Evolutionary conservation across 257 asterid genomes (phyloP).

Genomic region (Linderniella brevidens): DNA sequence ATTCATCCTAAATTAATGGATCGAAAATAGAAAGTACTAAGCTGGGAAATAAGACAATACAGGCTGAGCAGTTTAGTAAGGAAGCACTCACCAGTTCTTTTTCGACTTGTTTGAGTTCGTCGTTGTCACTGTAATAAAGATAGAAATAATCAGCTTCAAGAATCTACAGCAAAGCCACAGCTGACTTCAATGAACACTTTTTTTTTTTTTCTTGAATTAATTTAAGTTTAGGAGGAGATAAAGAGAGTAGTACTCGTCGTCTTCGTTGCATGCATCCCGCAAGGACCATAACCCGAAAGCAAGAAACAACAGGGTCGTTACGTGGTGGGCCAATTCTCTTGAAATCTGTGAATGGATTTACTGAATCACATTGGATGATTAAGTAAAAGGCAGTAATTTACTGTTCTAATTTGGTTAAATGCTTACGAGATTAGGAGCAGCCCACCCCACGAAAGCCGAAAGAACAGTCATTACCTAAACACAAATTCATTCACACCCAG

Average conservation of each 20-base stretch:
- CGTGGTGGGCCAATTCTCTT: slow-evolving; percentile 2
- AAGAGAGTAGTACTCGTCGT: slow-evolving; percentile 3
- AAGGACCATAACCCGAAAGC: slow-evolving; percentile 5
- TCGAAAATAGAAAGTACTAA: too few species aligned
- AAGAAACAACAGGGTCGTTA: slow-evolving; percentile 4
- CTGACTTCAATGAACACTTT: not conserved
- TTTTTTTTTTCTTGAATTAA: not conserved
- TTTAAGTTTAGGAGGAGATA: not conserved
- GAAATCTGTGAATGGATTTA: slow-evolving; percentile 1
- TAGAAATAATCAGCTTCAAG: too few species aligned
- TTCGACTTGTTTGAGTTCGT: slow-evolving; percentile 4
- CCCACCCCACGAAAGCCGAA: slow-evolving; percentile 7
- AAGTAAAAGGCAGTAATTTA: not conserved
- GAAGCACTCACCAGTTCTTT: slow-evolving; percentile 4
- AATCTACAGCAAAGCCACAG: not conserved
- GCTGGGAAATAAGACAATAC: too few species aligned
- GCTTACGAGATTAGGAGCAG: slow-evolving; percentile 6
- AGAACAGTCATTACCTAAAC: slow-evolving; percentile 6
- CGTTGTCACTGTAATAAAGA: slow-evolving; percentile 1
- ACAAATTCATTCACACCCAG: not conserved
- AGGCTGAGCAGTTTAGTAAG: too few species aligned
- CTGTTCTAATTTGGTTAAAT: too few species aligned
- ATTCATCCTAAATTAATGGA: too few species aligned
- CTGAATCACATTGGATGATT: too few species aligned
- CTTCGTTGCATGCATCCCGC: slow-evolving; percentile 7